Base-by-base conservation (phyloP, 2,329 filamentous ascomycete species). In the Paecilomyces sp. region DNA sequence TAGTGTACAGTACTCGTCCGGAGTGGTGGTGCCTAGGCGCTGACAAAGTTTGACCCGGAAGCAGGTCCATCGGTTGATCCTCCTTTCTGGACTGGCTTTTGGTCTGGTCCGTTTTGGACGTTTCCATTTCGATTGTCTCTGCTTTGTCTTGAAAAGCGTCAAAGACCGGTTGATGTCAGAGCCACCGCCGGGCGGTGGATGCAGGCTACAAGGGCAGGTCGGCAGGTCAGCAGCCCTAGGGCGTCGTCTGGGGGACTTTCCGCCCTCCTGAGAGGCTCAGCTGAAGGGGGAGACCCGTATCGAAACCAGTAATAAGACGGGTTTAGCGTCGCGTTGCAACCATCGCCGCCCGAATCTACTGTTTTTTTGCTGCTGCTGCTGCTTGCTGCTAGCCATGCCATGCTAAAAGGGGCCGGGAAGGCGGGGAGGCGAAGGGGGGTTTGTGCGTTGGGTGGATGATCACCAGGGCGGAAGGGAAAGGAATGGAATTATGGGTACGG, bases 161-260 rank as follows among this genome's bases (percentile, higher is more conserved):
- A 56, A 56, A 56, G 55, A 56, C 55, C 55, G 55, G 55, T 56
- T 56, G 55, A 56, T 56, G 55, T 56, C 55, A 56, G 55, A 56
- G 55, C 24, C 30, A 53, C 51, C 51, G 50, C n/a, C 50, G 22
- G 50, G 50, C 50, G 51, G 51, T 53, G 51, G 51, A 53, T 53
- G 51, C 51, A 53, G 51, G 24, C 51, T 53, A 53, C 51, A 53
- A 53, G 51, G 51, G 51, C 51, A 53, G 51, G 51, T 53, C 51
- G 51, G 51, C 51, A 53, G 51, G 51, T 53, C 51, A 53, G 51
- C 51, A 53, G 51, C 51, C 51, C 51, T 53, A 53, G 51, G 28
- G 51, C 51, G 51, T 22, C n/a, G 18, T 25, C 51, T 30, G 22
- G 22, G n/a, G 15, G 51, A 6, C 11, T 28, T 8, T 53, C 22